Conservation (phyloP, 441 rosid genomes). For the Aquilaria agallochum region DNA sequence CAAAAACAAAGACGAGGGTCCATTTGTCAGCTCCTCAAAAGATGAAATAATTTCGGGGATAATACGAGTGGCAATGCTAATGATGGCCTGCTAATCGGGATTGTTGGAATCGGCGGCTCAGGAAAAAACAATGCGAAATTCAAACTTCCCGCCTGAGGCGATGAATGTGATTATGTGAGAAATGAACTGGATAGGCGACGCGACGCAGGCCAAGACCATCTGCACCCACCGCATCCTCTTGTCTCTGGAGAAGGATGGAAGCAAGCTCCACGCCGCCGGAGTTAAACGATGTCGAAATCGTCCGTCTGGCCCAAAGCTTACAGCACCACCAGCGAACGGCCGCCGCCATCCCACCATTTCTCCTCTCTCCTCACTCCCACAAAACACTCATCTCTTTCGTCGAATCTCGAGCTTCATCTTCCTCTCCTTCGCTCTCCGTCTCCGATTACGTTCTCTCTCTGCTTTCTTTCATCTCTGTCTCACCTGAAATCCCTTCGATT, state of each 20-base stretch:
- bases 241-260: constrained; percentile 18
- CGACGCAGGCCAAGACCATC: constrained; percentile 15
- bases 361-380: constrained; percentile 50
- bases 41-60: too few species aligned
- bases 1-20: too few species aligned
- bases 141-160: not conserved
- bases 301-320: constrained; percentile 41
- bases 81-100: too few species aligned
- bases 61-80: too few species aligned
- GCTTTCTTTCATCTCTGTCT: constrained; percentile 50
- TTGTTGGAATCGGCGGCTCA: too few species aligned
- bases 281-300: constrained; percentile 47
- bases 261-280: constrained; percentile 13
- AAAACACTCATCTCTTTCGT: constrained; percentile 49
- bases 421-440: constrained; percentile 45
- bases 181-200: not conserved
- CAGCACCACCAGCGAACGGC: constrained; percentile 30
- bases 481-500: constrained; percentile 36
- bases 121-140: not conserved
- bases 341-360: constrained; percentile 37
- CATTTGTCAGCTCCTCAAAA: too few species aligned
- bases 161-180: not conserved
- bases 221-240: too few species aligned
- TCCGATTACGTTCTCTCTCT: constrained; percentile 54
- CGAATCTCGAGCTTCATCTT: constrained; percentile 45